Conservation (phyloP, 768 basidiomycete genomes). For the Trametopsis cervina region DNA sequence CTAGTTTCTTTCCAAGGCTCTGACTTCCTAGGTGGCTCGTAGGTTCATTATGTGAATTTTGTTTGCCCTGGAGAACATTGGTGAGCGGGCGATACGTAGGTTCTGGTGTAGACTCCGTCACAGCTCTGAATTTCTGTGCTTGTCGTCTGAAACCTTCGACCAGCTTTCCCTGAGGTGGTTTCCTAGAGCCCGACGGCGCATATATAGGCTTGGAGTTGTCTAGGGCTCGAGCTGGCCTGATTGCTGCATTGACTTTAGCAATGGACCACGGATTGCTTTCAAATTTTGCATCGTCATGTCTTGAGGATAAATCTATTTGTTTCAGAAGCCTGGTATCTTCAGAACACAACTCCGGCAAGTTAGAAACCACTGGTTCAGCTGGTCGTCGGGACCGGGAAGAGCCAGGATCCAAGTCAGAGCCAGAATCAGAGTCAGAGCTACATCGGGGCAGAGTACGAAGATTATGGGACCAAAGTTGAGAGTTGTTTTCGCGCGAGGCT, state of each 20-base stretch:
- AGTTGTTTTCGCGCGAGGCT: no score
- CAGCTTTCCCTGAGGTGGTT: conserved; percentile 27
- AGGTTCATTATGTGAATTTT: no score
- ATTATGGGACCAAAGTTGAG: conserved; percentile 8
- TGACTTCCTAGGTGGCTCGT: no score
- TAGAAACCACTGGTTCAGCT: neutral
- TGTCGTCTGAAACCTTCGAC: conserved; percentile 43
- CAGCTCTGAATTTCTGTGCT: conserved; percentile 15
- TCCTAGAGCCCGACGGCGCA: conserved; percentile 6
- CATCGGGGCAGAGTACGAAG: neutral
- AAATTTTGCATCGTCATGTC: conserved; percentile 57
- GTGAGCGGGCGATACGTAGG: no score
- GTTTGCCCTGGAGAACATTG: no score
- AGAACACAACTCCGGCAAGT: conserved; percentile 6
- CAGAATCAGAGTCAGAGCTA: conserved; percentile 4
- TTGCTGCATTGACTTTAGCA: conserved; percentile 70
- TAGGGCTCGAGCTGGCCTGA: conserved; percentile 27
- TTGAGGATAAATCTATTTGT: conserved; percentile 52
- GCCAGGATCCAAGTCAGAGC: conserved; percentile 2
- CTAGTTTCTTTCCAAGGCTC: no score
- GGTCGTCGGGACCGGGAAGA: neutral
- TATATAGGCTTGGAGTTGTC: neutral
- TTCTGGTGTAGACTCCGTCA: no score
- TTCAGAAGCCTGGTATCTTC: conserved; percentile 28
- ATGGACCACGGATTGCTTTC: conserved; percentile 78